These are phyloP conservation scores for Acacia crassicarpa DNA, from an alignment of 306 rosid genomes.

Conservation along the genomic window DNA sequence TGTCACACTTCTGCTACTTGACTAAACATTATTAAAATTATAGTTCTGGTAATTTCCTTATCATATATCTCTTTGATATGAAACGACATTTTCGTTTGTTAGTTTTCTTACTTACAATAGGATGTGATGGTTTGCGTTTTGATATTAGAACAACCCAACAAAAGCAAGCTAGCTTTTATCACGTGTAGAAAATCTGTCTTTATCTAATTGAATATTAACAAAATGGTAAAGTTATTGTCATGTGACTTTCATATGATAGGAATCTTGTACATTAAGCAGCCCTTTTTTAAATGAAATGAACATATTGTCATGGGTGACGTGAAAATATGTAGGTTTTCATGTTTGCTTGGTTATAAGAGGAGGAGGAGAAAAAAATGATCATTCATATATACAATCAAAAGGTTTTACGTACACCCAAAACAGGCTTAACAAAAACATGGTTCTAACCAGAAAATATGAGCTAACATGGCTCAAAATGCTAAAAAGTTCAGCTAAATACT, in stretches of 20 bases:
- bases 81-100: not conserved
- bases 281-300: too few relatives aligned
- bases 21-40: not conserved
- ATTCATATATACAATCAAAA: not conserved
- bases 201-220: too few relatives aligned
- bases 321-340: not conserved
- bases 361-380: not conserved
- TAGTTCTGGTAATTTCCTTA: not conserved
- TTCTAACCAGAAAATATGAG: not conserved
- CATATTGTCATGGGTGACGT: not conserved
- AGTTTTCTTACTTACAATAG: not conserved
- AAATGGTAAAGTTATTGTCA: too few relatives aligned
- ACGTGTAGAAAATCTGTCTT: too few relatives aligned
- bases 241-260: too few relatives aligned
- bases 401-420: not conserved
- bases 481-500: not conserved
- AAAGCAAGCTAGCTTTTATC: not conserved
- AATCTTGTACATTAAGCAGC: rapidly evolving
- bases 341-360: not conserved
- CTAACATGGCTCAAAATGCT: not conserved
- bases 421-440: not conserved
- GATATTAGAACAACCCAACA: not conserved
- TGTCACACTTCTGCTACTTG: not conserved
- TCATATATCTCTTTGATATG: not conserved
- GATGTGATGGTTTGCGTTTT: not conserved